These are phyloP conservation scores for Harringtonia lauricola DNA, from an alignment of 2,329 filamentous ascomycete genomes.

Conservation along the genomic window DNA sequence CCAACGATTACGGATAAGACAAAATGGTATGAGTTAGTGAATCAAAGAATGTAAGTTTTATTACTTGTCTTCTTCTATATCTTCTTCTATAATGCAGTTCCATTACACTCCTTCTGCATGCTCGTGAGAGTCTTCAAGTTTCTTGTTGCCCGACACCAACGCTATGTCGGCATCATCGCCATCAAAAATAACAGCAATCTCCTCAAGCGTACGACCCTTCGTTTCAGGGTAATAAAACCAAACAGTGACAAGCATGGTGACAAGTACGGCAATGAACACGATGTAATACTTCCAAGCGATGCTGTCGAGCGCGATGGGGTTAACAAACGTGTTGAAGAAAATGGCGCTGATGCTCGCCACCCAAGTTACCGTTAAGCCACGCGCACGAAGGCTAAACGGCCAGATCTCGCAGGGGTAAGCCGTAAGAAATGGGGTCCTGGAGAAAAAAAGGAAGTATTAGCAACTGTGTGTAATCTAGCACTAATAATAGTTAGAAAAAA, in stretches of 20 bases:
- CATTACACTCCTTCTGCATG: background rate
- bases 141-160: background rate
- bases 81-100: too few species aligned
- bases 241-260: constrained; percentile 22
- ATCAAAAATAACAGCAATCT: constrained; percentile 13
- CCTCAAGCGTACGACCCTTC: constrained; percentile 14
- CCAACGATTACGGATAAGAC: too few species aligned
- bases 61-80: too few species aligned
- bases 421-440: background rate
- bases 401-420: background rate
- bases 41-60: too few species aligned
- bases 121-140: background rate
- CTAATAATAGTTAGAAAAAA: too few species aligned
- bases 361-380: background rate
- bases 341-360: constrained; percentile 17
- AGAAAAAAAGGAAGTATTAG: background rate
- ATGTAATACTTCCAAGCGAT: constrained; percentile 29
- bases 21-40: too few species aligned
- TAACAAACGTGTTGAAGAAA: constrained; percentile 37
- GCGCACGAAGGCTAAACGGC: background rate
- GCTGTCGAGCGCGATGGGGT: constrained; percentile 27
- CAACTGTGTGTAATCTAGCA: too few species aligned
- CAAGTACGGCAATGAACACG: constrained; percentile 26
- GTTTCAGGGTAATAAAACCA: constrained; percentile 16
- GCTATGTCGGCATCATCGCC: constrained; percentile 1